Conservation (phyloP, 2,329 filamentous ascomycete species). For the Diaporthe sp. region DNA sequence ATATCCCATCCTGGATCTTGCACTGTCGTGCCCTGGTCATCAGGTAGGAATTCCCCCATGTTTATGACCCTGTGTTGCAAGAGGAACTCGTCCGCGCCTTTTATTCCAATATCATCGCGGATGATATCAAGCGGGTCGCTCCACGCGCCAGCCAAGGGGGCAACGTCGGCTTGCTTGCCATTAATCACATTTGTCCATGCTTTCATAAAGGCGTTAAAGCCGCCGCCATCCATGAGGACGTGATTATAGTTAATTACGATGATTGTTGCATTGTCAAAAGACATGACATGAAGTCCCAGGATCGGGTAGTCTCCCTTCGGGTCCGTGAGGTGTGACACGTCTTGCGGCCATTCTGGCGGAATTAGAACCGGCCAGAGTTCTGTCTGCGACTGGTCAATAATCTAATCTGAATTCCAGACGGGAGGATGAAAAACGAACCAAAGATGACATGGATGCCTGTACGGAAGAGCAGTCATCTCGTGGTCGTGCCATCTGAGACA, state of each 20-base stretch:
- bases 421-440: neutral
- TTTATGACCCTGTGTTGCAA: neutral
- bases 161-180: neutral
- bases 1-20: neutral
- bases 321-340: neutral
- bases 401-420: neutral
- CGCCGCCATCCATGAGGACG: neutral
- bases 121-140: neutral
- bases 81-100: neutral
- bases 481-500: neutral
- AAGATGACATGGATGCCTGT: conserved; percentile 4
- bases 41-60: neutral
- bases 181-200: neutral
- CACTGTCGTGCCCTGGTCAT: neutral
- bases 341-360: neutral
- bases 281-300: neutral
- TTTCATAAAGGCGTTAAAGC: neutral
- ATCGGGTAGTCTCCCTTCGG: neutral
- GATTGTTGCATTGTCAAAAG: neutral
- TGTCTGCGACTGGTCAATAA: neutral
- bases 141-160: neutral
- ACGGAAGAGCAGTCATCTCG: neutral
- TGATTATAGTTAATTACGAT: neutral
- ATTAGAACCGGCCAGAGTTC: neutral
- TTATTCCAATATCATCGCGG: neutral